Conservation (phyloP, 495 filamentous ascomycete genomes). For the Penicillium silybi region DNA sequence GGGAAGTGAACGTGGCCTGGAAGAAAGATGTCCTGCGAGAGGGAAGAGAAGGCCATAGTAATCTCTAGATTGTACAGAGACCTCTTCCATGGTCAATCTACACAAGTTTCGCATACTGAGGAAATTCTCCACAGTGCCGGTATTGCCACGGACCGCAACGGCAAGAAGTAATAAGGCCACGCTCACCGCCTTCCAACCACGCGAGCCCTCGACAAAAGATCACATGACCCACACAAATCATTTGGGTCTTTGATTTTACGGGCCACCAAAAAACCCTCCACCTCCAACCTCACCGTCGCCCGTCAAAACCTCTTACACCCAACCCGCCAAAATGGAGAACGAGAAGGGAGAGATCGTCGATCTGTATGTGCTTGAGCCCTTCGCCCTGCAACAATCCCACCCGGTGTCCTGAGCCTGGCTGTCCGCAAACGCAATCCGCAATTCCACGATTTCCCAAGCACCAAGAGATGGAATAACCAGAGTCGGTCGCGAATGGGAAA, state of each 20-base stretch:
- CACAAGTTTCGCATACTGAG: neutral
- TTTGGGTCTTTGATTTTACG: slow-evolving; percentile 27
- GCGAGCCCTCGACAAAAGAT: slow-evolving; percentile 42
- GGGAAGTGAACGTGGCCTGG: slow-evolving; percentile 50
- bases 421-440: slow-evolving; percentile 12
- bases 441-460: neutral
- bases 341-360: slow-evolving; percentile 98
- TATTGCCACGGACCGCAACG: slow-evolving; percentile 23
- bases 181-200: slow-evolving; percentile 14
- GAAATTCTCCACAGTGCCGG: neutral
- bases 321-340: slow-evolving; percentile 79
- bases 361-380: slow-evolving; percentile 61
- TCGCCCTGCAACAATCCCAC: slow-evolving; percentile 6
- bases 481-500: neutral
- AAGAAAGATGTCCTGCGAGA: slow-evolving; percentile 46
- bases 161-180: slow-evolving; percentile 7
- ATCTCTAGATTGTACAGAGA: slow-evolving; percentile 22
- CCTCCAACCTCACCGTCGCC: slow-evolving; percentile 41
- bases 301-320: slow-evolving; percentile 37
- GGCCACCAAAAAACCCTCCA: slow-evolving; percentile 25
- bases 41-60: slow-evolving; percentile 21
- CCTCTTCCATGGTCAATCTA: neutral
- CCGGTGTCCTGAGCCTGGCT: slow-evolving; percentile 19
- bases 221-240: slow-evolving; percentile 51
- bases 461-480: slow-evolving; percentile 1